Percentiles rank a stretch among this genome's conserved stretches.
These are phyloP conservation scores for Akanthomyces uredinophilus DNA, from an alignment of 2,329 filamentous ascomycete genomes.

Conservation along the genomic window DNA sequence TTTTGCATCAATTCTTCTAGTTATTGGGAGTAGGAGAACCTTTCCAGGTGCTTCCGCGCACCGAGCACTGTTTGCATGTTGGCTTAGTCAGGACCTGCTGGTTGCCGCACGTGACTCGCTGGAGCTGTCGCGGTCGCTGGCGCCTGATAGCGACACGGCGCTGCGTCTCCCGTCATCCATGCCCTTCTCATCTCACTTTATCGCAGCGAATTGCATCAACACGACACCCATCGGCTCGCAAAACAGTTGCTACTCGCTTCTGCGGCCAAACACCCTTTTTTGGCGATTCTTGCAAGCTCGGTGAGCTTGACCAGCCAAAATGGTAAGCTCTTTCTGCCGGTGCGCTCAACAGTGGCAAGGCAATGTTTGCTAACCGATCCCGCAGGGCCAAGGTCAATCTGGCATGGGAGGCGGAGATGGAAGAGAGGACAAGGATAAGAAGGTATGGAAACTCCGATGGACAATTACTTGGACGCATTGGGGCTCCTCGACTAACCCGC, in stretches of 20 bases:
- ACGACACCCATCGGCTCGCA: conserved; percentile 18
- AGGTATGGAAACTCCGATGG: conserved; percentile 49
- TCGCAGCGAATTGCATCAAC: conserved; percentile 21
- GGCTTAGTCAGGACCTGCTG: conserved; percentile 8
- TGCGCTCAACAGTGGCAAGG: background rate
- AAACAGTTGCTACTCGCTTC: background rate
- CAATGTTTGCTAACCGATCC: conserved; percentile 13
- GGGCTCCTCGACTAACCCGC: conserved; percentile 19
- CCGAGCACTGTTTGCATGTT: background rate
- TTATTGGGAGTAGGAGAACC: background rate
- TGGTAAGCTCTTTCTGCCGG: conserved; percentile 27
- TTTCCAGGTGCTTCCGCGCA: background rate
- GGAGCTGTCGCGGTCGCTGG: conserved; percentile 42
- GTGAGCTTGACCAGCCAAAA: conserved; percentile 29
- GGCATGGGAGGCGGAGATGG: conserved; percentile 78
- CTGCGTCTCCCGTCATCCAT: conserved; percentile 31
- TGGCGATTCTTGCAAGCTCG: conserved; percentile 19
- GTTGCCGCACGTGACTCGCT: conserved; percentile 26
- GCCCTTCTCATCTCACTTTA: conserved; percentile 21
- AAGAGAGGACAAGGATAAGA: conserved; percentile 87
- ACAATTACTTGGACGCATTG: background rate
- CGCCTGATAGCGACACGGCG: conserved; percentile 33
- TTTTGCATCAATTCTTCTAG: no score
- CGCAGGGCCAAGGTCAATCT: conserved; percentile 77
- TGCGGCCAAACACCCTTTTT: background rate